These are phyloP conservation scores for Sphenostylis stenocarpa DNA, from an alignment of 306 rosid genomes.

Conservation along the genomic window DNA sequence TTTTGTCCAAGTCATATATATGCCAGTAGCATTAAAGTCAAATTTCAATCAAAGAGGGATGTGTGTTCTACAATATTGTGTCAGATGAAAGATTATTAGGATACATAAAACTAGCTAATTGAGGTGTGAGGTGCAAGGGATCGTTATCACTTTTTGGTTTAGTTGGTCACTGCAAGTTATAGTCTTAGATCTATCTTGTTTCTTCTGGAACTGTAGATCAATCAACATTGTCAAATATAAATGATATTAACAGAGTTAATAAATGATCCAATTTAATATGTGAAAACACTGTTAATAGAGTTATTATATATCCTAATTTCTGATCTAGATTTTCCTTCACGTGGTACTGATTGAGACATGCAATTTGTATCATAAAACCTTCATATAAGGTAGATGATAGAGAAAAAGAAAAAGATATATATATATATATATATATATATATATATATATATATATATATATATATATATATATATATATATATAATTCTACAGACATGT, in stretches of 20 bases:
- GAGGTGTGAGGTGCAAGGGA: background rate
- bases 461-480: too few species aligned
- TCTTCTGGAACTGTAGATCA: background rate
- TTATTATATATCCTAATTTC: background rate
- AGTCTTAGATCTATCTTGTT: background rate
- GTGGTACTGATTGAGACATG: background rate
- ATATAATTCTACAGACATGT: too few species aligned
- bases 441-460: too few species aligned
- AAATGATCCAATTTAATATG: background rate
- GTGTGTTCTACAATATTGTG: slow-evolving; percentile 24
- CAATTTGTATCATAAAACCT: too few species aligned
- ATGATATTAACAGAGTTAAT: too few species aligned
- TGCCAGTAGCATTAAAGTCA: slow-evolving; percentile 35
- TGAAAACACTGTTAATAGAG: background rate
- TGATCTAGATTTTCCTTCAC: background rate
- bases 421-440: too few species aligned
- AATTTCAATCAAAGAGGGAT: slow-evolving; percentile 25
- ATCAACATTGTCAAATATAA: background rate
- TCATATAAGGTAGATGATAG: too few species aligned
- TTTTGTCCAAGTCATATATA: slow-evolving; percentile 25
- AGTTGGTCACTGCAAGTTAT: background rate
- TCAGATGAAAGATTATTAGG: background rate
- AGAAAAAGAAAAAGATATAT: too few species aligned
- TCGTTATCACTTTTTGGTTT: background rate
- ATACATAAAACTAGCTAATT: background rate